A percentile compares a stretch with the other conserved stretches of the same genome.
These are phyloP conservation scores for Lophiostoma macrostomum DNA, from an alignment of 495 filamentous ascomycete species.

Conservation along the genomic window DNA sequence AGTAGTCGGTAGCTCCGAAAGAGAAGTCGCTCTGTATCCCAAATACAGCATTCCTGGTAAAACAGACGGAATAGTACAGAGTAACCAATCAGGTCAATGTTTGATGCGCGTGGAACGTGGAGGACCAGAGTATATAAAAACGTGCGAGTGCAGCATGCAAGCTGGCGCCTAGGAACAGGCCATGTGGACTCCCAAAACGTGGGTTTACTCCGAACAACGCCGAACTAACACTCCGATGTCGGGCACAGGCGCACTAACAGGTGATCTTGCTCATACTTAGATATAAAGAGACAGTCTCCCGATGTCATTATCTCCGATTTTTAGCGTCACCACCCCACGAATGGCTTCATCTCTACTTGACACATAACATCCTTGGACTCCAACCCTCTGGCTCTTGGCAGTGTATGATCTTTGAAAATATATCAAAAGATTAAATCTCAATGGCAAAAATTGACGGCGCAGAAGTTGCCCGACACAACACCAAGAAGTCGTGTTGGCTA, in stretches of 20 bases:
- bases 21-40: slow-evolving; percentile 6
- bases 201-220: slow-evolving; percentile 6
- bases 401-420: slow-evolving; percentile 3
- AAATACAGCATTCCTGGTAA: slow-evolving; percentile 7
- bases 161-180: slow-evolving; percentile 4
- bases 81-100: slow-evolving; percentile 7
- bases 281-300: slow-evolving; percentile 7
- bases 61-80: slow-evolving; percentile 7
- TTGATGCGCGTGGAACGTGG: slow-evolving; percentile 6
- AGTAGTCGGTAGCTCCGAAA: slow-evolving; percentile 7
- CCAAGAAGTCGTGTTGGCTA: slow-evolving; percentile 77
- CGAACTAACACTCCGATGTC: slow-evolving; percentile 7
- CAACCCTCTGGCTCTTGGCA: slow-evolving; percentile 6
- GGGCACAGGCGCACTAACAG: slow-evolving; percentile 6
- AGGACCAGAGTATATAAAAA: slow-evolving; percentile 7
- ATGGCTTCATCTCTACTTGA: slow-evolving; percentile 7
- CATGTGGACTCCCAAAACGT: slow-evolving; percentile 7
- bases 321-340: slow-evolving; percentile 6
- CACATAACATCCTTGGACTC: slow-evolving; percentile 7
- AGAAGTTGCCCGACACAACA: slow-evolving; percentile 75
- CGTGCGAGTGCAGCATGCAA: slow-evolving; percentile 6
- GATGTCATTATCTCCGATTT: slow-evolving; percentile 7
- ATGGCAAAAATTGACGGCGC: slow-evolving; percentile 36
- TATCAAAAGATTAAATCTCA: neutral
- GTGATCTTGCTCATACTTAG: slow-evolving; percentile 7